Percentiles rank a stretch among this genome's conserved stretches.
Conservation (phyloP, 345 rosid species). For the Microcos paniculata region DNA sequence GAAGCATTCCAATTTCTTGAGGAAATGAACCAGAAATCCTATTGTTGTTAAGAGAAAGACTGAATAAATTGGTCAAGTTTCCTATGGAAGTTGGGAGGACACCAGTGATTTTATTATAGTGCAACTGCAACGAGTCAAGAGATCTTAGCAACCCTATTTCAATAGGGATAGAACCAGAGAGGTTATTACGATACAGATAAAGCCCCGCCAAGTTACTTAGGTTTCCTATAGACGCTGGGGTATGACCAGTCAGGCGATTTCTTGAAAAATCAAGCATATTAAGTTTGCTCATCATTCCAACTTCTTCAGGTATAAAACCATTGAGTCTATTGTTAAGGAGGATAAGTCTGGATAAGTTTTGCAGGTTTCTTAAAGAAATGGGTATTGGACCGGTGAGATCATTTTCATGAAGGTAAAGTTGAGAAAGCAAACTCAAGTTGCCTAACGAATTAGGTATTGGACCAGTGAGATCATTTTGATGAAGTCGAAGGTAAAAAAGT, state of each 20-base stretch:
- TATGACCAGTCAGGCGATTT: background rate
- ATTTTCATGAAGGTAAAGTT: background rate
- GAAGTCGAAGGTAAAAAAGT: background rate
- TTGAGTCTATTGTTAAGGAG: background rate
- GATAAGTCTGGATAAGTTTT: background rate
- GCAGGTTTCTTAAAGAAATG: background rate
- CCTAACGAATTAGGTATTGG: constrained; percentile 22
- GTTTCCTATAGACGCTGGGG: background rate
- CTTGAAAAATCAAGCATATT: background rate
- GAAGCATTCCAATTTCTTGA: background rate
- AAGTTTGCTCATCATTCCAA: background rate
- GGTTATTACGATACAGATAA: background rate
- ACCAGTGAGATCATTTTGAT: background rate
- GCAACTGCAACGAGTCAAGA: background rate
- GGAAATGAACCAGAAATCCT: background rate
- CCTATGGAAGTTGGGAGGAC: background rate
- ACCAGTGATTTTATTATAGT: background rate
- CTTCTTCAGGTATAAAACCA: background rate
- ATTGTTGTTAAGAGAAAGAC: background rate
- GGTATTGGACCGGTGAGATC: constrained; percentile 17
- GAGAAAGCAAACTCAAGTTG: background rate
- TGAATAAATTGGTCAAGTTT: background rate
- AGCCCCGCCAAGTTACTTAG: background rate
- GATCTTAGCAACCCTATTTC: background rate
- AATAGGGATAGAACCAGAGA: background rate